Conservation (phyloP, 2,329 filamentous ascomycete species). For the Trichoderma sp. region DNA sequence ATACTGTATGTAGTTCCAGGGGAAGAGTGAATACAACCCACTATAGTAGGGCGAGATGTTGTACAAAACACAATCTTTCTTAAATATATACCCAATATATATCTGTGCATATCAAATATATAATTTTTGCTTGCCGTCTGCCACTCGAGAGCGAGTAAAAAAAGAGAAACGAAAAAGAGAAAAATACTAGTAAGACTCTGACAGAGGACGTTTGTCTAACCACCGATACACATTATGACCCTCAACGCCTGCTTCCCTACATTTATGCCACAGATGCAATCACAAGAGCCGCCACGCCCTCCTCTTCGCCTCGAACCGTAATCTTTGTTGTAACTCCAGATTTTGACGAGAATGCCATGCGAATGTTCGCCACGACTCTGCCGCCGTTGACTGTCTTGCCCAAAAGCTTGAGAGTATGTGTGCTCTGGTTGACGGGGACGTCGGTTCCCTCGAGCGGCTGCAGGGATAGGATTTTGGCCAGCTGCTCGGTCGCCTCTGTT, state of each 20-base stretch:
- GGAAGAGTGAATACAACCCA: too few species aligned
- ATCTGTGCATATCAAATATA: neutral
- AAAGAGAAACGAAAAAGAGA: neutral
- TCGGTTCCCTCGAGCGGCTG: constrained; percentile 95
- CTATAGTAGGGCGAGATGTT: neutral
- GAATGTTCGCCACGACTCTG: constrained; percentile 80
- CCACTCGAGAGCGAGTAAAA: neutral
- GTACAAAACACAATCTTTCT: neutral
- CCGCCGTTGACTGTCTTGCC: constrained; percentile 93
- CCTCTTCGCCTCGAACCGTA: constrained; percentile 87
- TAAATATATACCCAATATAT: neutral
- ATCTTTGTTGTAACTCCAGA: constrained; percentile 96
- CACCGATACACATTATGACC: constrained; percentile 41
- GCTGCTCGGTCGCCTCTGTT: constrained; percentile 86
- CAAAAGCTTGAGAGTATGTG: constrained; percentile 92
- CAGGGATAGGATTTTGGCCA: constrained; percentile 82
- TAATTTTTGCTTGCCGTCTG: constrained; percentile 16
- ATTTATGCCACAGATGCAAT: constrained; percentile 78
- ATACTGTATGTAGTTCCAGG: too few species aligned
- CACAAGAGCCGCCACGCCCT: constrained; percentile 81
- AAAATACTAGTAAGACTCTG: neutral
- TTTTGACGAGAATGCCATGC: constrained; percentile 94
- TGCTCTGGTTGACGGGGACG: constrained; percentile 81
- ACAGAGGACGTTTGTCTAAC: constrained; percentile 32
- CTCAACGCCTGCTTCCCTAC: constrained; percentile 40